Evolutionary conservation across 257 asterid species (phyloP).

Genomic region (Capsicum pubescens): DNA sequence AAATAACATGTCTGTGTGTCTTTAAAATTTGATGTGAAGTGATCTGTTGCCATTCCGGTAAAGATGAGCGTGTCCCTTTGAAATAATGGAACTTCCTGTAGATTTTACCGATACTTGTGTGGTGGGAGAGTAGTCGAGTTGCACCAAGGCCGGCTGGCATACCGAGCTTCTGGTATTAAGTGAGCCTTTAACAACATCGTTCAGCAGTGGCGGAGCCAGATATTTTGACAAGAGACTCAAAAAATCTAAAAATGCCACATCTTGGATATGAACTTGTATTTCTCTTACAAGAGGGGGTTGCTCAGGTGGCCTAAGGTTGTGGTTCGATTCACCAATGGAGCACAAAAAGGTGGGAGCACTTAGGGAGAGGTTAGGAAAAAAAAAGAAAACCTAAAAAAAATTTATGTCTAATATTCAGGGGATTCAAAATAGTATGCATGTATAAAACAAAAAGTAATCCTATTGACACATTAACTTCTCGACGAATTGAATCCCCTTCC

Average conservation of each 20-base stretch:
- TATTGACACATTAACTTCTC: background rate
- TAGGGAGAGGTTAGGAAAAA: background rate
- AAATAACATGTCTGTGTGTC: slow-evolving; percentile 4
- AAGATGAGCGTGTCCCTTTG: background rate
- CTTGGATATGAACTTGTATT: background rate
- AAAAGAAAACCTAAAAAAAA: background rate
- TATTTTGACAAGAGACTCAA: background rate
- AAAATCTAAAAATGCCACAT: background rate
- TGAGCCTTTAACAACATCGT: background rate
- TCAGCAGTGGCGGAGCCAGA: background rate
- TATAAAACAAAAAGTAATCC: background rate
- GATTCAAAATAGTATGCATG: background rate
- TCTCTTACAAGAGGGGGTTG: background rate
- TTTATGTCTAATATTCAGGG: background rate
- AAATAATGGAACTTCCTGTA: background rate
- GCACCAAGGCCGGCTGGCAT: background rate
- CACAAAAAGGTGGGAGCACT: background rate
- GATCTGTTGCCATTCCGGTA: background rate
- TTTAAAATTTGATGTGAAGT: slow-evolving; percentile 17
- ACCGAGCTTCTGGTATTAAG: background rate
- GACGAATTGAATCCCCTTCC: background rate
- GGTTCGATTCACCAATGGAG: background rate
- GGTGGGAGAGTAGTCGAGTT: background rate
- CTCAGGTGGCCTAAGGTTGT: background rate
- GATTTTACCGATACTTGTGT: background rate